Percentiles rank a stretch among this genome's conserved stretches.
These are phyloP conservation scores for Anisodus acutangulus DNA, from an alignment of 257 asterid species.

Conservation along the genomic window DNA sequence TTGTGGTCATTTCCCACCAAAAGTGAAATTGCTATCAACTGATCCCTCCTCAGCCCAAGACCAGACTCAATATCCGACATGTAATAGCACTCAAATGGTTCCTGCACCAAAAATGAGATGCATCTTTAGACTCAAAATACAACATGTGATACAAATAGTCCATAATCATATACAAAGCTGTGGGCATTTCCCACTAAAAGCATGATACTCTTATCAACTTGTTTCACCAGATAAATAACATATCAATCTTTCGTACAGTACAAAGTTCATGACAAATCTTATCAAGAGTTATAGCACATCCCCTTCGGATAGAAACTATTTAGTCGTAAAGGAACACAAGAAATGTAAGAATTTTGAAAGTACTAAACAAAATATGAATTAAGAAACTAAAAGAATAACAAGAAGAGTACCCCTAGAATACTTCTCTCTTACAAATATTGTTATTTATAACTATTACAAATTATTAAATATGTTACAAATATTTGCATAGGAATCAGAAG, in stretches of 20 bases:
- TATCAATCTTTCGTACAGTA: neutral
- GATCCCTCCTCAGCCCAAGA: conserved; percentile 80
- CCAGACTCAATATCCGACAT: conserved; percentile 81
- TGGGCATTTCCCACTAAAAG: neutral
- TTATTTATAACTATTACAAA: neutral
- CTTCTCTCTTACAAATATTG: neutral
- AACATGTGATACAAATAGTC: neutral
- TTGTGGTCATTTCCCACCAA: conserved; percentile 93
- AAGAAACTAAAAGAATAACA: conserved; percentile 18
- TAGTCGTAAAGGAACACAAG: neutral
- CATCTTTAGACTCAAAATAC: conserved; percentile 26
- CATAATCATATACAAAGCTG: neutral
- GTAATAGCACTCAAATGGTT: conserved; percentile 86
- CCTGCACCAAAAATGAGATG: conserved; percentile 55
- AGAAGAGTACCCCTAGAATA: neutral
- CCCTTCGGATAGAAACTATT: conserved; percentile 13
- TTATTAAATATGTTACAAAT: neutral
- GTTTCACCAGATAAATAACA: neutral
- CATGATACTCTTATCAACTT: neutral
- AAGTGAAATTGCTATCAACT: conserved; percentile 83
- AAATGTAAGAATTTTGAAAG: neutral
- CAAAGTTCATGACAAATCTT: neutral
- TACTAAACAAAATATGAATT: neutral
- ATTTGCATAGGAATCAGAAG: neutral
- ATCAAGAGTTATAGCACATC: conserved; percentile 12